Percentiles rank a stretch among this genome's conserved stretches.
Conservation (phyloP, 148 eudicot species). For the Talinum fruticosum region DNA sequence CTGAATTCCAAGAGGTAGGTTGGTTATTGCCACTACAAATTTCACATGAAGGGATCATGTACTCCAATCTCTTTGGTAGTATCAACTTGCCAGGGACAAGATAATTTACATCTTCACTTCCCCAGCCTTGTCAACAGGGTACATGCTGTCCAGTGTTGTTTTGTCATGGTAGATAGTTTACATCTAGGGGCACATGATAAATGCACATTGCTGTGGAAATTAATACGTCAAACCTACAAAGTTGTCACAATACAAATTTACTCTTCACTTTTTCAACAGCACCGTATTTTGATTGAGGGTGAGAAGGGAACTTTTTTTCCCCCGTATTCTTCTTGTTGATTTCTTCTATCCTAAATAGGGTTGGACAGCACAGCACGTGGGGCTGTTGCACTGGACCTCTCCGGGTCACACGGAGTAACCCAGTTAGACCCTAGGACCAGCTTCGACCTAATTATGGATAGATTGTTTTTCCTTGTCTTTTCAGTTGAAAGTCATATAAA, state of each 20-base stretch:
- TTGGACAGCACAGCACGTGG: neutral
- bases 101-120: too few relatives aligned
- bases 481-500: neutral
- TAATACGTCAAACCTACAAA: neutral
- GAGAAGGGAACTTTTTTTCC: neutral
- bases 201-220: neutral
- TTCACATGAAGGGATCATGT: neutral
- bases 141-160: neutral
- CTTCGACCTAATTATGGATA: neutral
- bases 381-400: neutral
- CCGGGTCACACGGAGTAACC: neutral
- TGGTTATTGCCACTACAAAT: neutral
- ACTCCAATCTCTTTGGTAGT: neutral
- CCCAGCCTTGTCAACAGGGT: neutral
- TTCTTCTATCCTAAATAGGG: neutral
- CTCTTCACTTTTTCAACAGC: neutral
- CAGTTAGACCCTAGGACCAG: neutral
- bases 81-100: neutral
- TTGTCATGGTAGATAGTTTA: neutral
- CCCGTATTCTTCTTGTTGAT: neutral
- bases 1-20: slow-evolving; percentile 85
- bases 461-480: neutral
- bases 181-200: neutral
- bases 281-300: neutral
- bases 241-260: neutral